Conservation (phyloP, 2,329 filamentous ascomycete genomes). For the Colletotrichum sidae region DNA sequence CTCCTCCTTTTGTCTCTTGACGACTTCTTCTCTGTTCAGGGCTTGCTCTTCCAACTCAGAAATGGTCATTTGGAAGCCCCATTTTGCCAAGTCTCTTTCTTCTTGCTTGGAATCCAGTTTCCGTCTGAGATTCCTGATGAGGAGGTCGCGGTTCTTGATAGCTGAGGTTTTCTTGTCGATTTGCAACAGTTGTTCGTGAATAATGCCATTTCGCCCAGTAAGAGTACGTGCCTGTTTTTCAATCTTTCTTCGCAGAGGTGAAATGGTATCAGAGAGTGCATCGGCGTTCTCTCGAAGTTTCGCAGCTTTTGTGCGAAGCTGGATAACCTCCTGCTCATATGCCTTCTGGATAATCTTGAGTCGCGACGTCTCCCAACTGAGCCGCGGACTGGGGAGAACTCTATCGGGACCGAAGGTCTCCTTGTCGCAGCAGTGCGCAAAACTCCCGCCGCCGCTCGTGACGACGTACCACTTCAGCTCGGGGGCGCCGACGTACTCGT, state of each 20-base stretch:
- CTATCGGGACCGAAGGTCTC: constrained; percentile 14
- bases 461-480: constrained; percentile 14
- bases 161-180: too few species aligned
- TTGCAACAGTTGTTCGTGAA: too few species aligned
- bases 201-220: too few species aligned
- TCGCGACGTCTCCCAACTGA: constrained; percentile 12
- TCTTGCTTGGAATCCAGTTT: neutral
- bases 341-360: constrained; percentile 22
- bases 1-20: neutral
- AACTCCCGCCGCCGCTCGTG: constrained; percentile 11
- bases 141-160: too few species aligned
- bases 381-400: neutral
- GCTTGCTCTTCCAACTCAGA: neutral
- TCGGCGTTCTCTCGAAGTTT: neutral
- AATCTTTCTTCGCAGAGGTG: too few species aligned
- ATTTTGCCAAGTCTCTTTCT: neutral
- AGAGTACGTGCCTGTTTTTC: too few species aligned
- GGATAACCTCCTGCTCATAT: constrained; percentile 19
- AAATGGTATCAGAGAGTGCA: too few species aligned
- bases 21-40: neutral
- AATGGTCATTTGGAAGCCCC: neutral
- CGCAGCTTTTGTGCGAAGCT: neutral
- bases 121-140: neutral
- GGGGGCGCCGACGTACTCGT: neutral
- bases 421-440: constrained; percentile 23